These are phyloP conservation scores for Brasenia schreberi DNA, from an alignment of 164 flowering plant species.

Conservation along the genomic window DNA sequence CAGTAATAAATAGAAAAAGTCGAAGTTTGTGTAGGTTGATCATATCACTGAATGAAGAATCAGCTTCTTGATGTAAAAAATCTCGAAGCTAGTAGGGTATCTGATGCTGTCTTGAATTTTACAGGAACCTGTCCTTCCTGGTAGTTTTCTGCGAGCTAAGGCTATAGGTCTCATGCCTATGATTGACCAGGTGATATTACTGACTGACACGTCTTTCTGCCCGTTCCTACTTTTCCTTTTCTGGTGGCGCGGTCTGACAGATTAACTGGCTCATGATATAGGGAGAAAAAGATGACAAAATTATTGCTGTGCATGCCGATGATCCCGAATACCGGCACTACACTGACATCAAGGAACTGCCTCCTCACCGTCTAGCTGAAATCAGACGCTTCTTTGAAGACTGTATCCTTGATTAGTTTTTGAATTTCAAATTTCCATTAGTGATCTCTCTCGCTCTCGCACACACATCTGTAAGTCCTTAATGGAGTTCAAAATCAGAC, in stretches of 20 bases:
- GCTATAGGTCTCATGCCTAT: conserved; percentile 21
- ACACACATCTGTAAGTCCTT: too few relatives aligned
- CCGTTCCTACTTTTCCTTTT: too few relatives aligned
- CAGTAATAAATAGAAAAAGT: too few relatives aligned
- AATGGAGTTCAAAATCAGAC: conserved; percentile 17
- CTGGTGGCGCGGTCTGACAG: too few relatives aligned
- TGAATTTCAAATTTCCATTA: background rate
- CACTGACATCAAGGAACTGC: conserved; percentile 44
- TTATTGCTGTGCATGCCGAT: conserved; percentile 66
- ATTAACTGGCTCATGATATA: conserved; percentile 21
- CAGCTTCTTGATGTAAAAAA: too few relatives aligned
- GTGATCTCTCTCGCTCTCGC: background rate
- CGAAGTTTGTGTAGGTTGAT: too few relatives aligned
- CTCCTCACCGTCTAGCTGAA: conserved; percentile 60
- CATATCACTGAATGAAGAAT: too few relatives aligned
- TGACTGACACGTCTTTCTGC: background rate
- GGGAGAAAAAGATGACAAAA: conserved; percentile 55
- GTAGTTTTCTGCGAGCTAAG: conserved; percentile 79
- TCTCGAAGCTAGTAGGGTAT: too few relatives aligned
- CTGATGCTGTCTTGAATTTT: background rate
- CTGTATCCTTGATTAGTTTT: conserved; percentile 30
- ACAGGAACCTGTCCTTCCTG: conserved; percentile 74
- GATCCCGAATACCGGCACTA: conserved; percentile 63
- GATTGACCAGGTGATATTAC: conserved; percentile 59
- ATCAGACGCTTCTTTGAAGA: conserved; percentile 69